Evolutionary conservation across 495 filamentous ascomycete genomes (phyloP).

Genomic region (Penicillium ochrochloron): DNA sequence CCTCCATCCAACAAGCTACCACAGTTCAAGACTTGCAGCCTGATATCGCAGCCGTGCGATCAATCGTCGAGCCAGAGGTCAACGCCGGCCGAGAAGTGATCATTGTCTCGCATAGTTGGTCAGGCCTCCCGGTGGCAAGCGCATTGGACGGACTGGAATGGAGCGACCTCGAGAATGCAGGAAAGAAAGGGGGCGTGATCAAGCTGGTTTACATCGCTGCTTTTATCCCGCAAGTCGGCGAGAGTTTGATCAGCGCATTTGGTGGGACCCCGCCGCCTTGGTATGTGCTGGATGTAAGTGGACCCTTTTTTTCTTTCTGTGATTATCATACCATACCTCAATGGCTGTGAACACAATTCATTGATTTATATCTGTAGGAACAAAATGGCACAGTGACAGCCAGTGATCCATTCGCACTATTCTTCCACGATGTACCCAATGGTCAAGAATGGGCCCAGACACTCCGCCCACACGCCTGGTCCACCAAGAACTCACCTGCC

Average conservation of each 20-base stretch:
- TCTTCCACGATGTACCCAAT: conserved; percentile 47
- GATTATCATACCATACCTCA: background rate
- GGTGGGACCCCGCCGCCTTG: conserved; percentile 40
- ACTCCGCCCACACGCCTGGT: conserved; percentile 40
- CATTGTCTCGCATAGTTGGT: conserved; percentile 51
- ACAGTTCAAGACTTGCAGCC: conserved; percentile 32
- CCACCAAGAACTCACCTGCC: conserved; percentile 38
- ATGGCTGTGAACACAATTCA: background rate
- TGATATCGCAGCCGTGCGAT: conserved; percentile 37
- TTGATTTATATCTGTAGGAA: conserved; percentile 22
- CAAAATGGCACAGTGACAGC: conserved; percentile 34
- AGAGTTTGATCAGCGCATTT: conserved; percentile 42
- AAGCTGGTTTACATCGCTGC: conserved; percentile 51
- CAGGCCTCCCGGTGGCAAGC: conserved; percentile 54
- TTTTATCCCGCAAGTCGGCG: conserved; percentile 43
- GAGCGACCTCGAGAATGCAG: conserved; percentile 33
- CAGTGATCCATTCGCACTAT: conserved; percentile 34
- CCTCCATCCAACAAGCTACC: conserved; percentile 37
- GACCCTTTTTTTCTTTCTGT: background rate
- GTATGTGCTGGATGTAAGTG: conserved; percentile 44
- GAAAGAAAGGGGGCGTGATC: conserved; percentile 48
- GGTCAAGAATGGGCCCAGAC: conserved; percentile 36
- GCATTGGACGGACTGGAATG: conserved; percentile 53
- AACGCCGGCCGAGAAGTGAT: conserved; percentile 41
- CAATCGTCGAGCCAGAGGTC: conserved; percentile 31